Conservation (phyloP, 2,329 filamentous ascomycete species). For the Diaporthe eres region DNA sequence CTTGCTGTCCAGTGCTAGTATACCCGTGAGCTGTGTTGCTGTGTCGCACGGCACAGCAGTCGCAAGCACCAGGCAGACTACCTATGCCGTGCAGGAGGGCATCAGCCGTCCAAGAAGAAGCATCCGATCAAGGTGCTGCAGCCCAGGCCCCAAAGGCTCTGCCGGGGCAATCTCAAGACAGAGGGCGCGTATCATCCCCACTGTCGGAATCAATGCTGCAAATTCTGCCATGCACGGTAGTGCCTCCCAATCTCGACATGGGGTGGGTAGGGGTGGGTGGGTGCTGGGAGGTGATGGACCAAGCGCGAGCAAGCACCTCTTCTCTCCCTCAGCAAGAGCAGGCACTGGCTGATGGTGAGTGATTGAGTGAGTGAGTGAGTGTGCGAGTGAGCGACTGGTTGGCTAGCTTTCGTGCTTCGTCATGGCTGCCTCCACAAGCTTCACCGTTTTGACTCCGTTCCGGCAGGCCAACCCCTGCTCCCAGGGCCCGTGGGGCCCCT, state of each 20-base stretch:
- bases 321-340: not conserved
- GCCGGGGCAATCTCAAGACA: constrained; percentile 12
- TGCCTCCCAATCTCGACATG: constrained; percentile 7
- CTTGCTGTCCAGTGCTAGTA: not conserved
- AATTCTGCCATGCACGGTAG: constrained; percentile 26
- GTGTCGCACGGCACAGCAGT: constrained; percentile 20
- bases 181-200: constrained; percentile 23
- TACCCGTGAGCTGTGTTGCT: not conserved
- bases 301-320: not conserved
- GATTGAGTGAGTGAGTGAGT: not conserved
- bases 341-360: not conserved
- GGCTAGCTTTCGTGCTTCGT: constrained; percentile 6
- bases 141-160: not conserved
- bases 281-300: constrained; percentile 21
- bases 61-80: not conserved
- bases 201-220: constrained; percentile 29
- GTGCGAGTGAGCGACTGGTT: not conserved
- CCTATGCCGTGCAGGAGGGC: constrained; percentile 13
- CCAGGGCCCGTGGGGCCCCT: not conserved
- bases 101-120: not conserved
- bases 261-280: not conserved
- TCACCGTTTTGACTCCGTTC: constrained; percentile 36
- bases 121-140: not conserved
- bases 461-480: constrained; percentile 27
- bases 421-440: constrained; percentile 25